Conservation (phyloP, 805 yeast species). For the Myxozyma vanderwaltii region DNA sequence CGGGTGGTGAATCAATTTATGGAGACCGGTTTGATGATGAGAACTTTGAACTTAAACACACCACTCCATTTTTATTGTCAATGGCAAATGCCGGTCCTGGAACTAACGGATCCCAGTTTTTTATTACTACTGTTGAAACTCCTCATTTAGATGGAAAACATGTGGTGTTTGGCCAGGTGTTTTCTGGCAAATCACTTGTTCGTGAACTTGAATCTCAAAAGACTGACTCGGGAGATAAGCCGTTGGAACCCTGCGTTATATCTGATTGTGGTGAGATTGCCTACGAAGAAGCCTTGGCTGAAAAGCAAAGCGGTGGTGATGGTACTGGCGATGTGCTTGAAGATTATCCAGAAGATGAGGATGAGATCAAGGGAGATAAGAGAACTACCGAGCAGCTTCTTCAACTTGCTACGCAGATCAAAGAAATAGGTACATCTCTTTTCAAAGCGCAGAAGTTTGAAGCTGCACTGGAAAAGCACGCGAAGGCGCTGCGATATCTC, state of each 20-base stretch:
- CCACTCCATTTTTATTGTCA: slow-evolving; percentile 81
- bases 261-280: slow-evolving; percentile 76
- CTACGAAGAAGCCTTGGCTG: slow-evolving; percentile 51
- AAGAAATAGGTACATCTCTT: slow-evolving; percentile 75
- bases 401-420: slow-evolving; percentile 64
- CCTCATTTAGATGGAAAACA: slow-evolving; percentile 96
- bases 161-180: slow-evolving; percentile 91
- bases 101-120: slow-evolving; percentile 95
- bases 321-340: slow-evolving; percentile 85
- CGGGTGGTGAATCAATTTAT: slow-evolving; percentile 81
- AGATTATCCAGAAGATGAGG: slow-evolving; percentile 72
- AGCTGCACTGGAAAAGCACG: slow-evolving; percentile 65
- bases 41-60: slow-evolving; percentile 66
- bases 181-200: slow-evolving; percentile 42
- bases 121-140: slow-evolving; percentile 87
- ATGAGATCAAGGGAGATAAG: slow-evolving; percentile 54
- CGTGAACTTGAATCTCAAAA: slow-evolving; percentile 73
- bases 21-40: slow-evolving; percentile 92
- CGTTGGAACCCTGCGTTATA: slow-evolving; percentile 68
- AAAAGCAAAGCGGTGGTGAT: slow-evolving; percentile 50
- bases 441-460: slow-evolving; percentile 66
- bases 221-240: slow-evolving; percentile 70
- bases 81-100: slow-evolving; percentile 98
- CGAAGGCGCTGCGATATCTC: slow-evolving; percentile 69
- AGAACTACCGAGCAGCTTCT: slow-evolving; percentile 62